Evolutionary conservation across 306 rosid genomes (phyloP), one percentile per base, ranked within the genome.

Genomic region (Mucuna pruriens): DNA sequence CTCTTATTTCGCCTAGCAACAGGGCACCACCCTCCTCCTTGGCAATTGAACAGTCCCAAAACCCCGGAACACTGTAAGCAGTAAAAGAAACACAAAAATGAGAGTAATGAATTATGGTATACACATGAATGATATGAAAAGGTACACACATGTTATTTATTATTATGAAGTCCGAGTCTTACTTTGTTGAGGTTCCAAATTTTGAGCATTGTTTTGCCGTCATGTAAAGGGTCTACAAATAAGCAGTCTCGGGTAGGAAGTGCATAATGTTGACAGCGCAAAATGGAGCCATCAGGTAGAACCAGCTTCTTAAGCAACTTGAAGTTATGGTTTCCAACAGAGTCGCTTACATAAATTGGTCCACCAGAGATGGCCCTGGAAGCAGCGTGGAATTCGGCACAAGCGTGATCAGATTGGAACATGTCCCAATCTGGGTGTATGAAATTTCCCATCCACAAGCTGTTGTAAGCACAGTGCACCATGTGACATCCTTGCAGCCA

Each of bases 381-480:
- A 2, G 97, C 91, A 0, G 94, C 93, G 5, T 91, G 93, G 78
- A 91, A 93, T 7, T 82, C 87, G 2, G 95, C 97, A 60, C 97
- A 90, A 7, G 89, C 81, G 52, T 94, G 97, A 42, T 82, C 62
- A 1, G 94, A 90, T 60, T 94, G 91, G 79, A 94, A 94, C 94
- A 90, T 94, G 85, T 91, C 98, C 97, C 97, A 91, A 81, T 91
- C 98, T 22, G 93, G 97, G 23, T 89, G 98, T 38, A 94, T 87
- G 44, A 91, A 85, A 81, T 87, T 94, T 23, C 97, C 91, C 89
- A 91, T 94, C 98, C 98, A 91, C 63, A 91, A 65, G 80, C 98
- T 91, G 55, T 89, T 91, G 73, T 89, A 91, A 33, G 94, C 98
- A 74, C 97, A 94, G 9, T 94, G 89, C 65, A 94, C 97, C 93